These are phyloP conservation scores for Cystobasidiaceae sp. DNA, from an alignment of 1,284 basidiomycete genomes.

Conservation along the genomic window DNA sequence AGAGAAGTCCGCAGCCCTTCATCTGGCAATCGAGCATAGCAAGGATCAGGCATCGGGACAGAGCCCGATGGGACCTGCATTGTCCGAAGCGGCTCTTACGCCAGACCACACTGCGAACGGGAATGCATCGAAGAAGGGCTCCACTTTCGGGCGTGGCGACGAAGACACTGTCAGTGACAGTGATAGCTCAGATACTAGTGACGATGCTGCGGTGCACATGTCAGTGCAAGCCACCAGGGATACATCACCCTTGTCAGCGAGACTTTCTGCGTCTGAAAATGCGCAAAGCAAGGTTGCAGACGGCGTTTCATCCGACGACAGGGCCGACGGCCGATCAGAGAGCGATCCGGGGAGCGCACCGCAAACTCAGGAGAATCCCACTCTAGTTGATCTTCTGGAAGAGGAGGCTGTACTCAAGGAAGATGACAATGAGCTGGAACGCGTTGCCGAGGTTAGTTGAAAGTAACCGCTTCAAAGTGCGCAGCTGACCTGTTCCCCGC, in stretches of 20 bases:
- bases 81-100: neutral
- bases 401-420: slow-evolving; percentile 75
- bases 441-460: slow-evolving; percentile 62
- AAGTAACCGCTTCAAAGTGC: slow-evolving; percentile 1
- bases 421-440: slow-evolving; percentile 75
- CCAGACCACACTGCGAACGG: neutral
- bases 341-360: neutral
- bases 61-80: neutral
- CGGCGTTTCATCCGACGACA: no score
- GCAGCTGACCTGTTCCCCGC: slow-evolving; percentile 15
- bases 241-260: no score
- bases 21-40: slow-evolving; percentile 23
- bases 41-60: neutral
- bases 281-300: no score
- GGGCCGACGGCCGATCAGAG: neutral
- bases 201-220: no score
- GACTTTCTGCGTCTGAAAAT: no score
- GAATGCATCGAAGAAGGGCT: no score
- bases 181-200: no score
- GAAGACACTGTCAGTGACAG: slow-evolving; percentile 17
- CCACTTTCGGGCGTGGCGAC: slow-evolving; percentile 31
- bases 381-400: no score
- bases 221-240: neutral
- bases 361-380: no score
- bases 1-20: slow-evolving; percentile 55